Conservation (phyloP, 2,329 filamentous ascomycete species). For the Penicillium glabrum region DNA sequence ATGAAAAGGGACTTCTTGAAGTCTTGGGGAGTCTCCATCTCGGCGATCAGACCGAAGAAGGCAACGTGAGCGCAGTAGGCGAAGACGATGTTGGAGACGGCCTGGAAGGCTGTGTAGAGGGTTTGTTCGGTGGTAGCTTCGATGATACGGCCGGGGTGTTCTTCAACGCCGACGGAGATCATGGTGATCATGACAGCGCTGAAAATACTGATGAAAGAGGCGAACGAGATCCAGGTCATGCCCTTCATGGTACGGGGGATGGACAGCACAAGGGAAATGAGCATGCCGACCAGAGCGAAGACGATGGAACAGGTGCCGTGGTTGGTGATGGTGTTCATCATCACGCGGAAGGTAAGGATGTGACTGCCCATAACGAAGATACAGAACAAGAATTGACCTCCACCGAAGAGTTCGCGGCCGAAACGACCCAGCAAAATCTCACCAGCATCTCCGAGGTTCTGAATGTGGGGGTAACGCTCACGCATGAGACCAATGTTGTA, state of each 20-base stretch:
- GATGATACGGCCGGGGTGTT: constrained; percentile 40
- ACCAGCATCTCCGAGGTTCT: constrained; percentile 68
- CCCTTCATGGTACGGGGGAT: constrained; percentile 61
- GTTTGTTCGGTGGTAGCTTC: constrained; percentile 41
- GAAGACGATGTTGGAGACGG: constrained; percentile 69
- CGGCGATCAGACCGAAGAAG: constrained; percentile 66
- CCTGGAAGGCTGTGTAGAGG: constrained; percentile 59
- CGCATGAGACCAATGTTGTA: constrained; percentile 62
- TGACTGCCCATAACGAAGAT: constrained; percentile 70
- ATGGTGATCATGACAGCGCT: constrained; percentile 66
- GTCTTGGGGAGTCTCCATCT: constrained; percentile 61
- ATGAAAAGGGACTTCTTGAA: constrained; percentile 64
- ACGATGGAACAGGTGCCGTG: constrained; percentile 64
- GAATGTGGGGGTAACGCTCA: constrained; percentile 57
- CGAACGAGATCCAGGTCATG: constrained; percentile 62
- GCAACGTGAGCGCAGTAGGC: constrained; percentile 68
- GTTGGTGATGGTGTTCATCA: constrained; percentile 64
- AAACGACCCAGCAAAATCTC: constrained; percentile 60
- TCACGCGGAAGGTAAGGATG: constrained; percentile 67
- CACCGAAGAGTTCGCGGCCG: constrained; percentile 63
- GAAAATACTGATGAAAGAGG: constrained; percentile 62
- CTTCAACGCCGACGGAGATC: constrained; percentile 60
- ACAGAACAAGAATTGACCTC: constrained; percentile 63
- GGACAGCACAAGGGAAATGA: constrained; percentile 51
- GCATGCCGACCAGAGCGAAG: constrained; percentile 59